Conservation (phyloP, 2,329 filamentous ascomycete species). For the Fusarium coicis region DNA sequence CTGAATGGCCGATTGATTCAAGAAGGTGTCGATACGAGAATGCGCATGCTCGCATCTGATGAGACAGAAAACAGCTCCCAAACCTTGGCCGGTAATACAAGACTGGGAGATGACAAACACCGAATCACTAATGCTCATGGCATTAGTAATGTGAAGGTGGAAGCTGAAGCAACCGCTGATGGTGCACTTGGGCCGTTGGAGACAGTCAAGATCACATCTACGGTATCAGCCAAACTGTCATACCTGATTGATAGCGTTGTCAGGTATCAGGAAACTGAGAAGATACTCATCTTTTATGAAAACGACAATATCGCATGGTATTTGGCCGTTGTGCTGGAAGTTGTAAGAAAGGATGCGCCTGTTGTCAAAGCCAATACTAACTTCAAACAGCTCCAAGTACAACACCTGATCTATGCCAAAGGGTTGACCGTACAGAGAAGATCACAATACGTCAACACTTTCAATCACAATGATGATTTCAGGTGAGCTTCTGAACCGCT, state of each 20-base stretch:
- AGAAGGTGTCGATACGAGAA: slow-evolving; percentile 52
- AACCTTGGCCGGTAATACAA: slow-evolving; percentile 56
- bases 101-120: slow-evolving; percentile 52
- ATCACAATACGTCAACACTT: slow-evolving; percentile 80
- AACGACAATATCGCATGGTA: slow-evolving; percentile 89
- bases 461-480: slow-evolving; percentile 75
- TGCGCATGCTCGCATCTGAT: slow-evolving; percentile 42
- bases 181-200: slow-evolving; percentile 60
- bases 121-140: slow-evolving; percentile 49
- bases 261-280: slow-evolving; percentile 75
- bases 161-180: slow-evolving; percentile 34
- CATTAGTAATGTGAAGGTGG: slow-evolving; percentile 38
- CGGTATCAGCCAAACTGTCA: slow-evolving; percentile 85
- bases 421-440: slow-evolving; percentile 69
- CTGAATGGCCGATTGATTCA: slow-evolving; percentile 59
- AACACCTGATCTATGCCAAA: slow-evolving; percentile 75
- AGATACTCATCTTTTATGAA: slow-evolving; percentile 94
- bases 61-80: slow-evolving; percentile 31
- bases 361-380: slow-evolving; percentile 8
- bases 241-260: slow-evolving; percentile 82
- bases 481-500: slow-evolving; percentile 50
- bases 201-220: slow-evolving; percentile 75
- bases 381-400: slow-evolving; percentile 60
- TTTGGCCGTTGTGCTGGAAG: slow-evolving; percentile 82
- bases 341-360: slow-evolving; percentile 55